Percentiles rank a stretch among this genome's conserved stretches.
Evolutionary conservation across 2,329 filamentous ascomycete genomes (phyloP).

Genomic region (Calonectria ilicicola): DNA sequence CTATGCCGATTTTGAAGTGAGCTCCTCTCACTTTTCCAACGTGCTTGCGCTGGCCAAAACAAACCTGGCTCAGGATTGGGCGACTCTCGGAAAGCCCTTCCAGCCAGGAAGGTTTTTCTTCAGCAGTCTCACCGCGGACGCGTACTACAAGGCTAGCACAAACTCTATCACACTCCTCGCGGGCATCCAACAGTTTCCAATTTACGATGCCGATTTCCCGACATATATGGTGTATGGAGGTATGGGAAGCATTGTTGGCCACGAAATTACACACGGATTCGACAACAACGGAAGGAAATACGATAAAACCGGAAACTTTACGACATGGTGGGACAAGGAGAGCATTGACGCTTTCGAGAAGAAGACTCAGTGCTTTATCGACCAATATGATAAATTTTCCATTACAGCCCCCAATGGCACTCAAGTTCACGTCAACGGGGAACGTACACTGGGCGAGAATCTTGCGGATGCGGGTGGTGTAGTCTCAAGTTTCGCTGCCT

Average conservation of each 20-base stretch:
- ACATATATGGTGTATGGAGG: conserved; percentile 77
- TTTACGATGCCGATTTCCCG: conserved; percentile 73
- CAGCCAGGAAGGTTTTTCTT: conserved; percentile 72
- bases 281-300: conserved; percentile 75
- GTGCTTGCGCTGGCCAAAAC: conserved; percentile 63
- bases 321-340: conserved; percentile 74
- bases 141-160: conserved; percentile 73
- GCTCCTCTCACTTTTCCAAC: conserved; percentile 69
- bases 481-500: conserved; percentile 72
- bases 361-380: conserved; percentile 73
- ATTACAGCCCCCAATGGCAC: conserved; percentile 67
- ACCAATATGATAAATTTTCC: conserved; percentile 74
- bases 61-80: conserved; percentile 63
- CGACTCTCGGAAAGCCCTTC: conserved; percentile 68
- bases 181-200: conserved; percentile 76
- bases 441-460: conserved; percentile 75
- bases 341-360: conserved; percentile 70
- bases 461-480: conserved; percentile 79
- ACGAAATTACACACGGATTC: conserved; percentile 78
- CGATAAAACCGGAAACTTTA: conserved; percentile 73
- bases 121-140: conserved; percentile 72
- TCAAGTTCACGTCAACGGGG: conserved; percentile 71
- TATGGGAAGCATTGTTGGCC: conserved; percentile 75
- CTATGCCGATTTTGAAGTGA: conserved; percentile 65
- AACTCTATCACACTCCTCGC: conserved; percentile 73